Base-by-base conservation (phyloP, 768 basidiomycete species). In the Pleurotus tuber-regium region DNA sequence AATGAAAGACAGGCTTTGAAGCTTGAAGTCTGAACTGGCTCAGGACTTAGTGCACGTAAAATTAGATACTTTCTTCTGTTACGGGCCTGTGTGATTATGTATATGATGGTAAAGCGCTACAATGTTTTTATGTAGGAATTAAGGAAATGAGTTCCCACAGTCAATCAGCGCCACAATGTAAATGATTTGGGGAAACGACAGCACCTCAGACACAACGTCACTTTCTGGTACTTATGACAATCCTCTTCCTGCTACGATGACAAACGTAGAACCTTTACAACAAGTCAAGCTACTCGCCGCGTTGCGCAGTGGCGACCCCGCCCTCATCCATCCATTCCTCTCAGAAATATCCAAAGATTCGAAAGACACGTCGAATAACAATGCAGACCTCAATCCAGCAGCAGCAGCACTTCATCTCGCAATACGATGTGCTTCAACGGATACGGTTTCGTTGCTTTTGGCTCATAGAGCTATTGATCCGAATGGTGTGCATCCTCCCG, bases 391-490 rank as follows among this genome's bases (percentile, higher is more conserved):
- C 0, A 85, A 90, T 61, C 78, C 84, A 1, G 86, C 81, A 10
- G 86, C 88, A 4, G 84, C 87, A 2, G 87, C 87, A 0, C 69
- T 92, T 5, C 89, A 92, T 65, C 79, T 92, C 2, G 89, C 88
- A 9, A 82, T 92, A n/a, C 79, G 87, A 36, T 92, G 90, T 64
- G 89, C 80, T 52, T 84, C 84, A 8, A 87, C 67, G 35, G 80
- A 86, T 40, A 92, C 89, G 0, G 76, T 92, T 11, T 65, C 79
- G 9, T 68, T 91, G 0, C 71, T 92, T 10, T 73, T 92, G 24
- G 78, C 81, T 0, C 82, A 92, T 62, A 79, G 86, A 31, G 80
- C 85, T 18, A 89, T 92, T 29, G 88, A 87, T 39, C 88, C 89
- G 0, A 92, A 90, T 57, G 85, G 84, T 4, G 63, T 86, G 0